Conservation (phyloP, 2,329 filamentous ascomycete genomes). For the Emydomyces testavorans region DNA sequence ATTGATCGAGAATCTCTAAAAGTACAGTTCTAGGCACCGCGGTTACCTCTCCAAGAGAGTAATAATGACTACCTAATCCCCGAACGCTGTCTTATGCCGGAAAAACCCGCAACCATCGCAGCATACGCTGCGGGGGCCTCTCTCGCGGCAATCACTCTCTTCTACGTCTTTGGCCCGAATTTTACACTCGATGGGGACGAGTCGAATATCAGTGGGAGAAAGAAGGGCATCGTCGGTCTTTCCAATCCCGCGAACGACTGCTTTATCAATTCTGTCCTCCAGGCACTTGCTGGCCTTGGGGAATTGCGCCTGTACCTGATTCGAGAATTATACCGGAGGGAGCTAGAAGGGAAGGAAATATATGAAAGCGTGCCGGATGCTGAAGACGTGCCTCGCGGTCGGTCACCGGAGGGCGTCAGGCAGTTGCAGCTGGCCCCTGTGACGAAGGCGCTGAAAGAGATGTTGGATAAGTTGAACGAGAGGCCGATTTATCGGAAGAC, state of each 20-base stretch:
- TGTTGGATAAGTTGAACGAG: slow-evolving; percentile 86
- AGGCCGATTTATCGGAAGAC: slow-evolving; percentile 88
- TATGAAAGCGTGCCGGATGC: slow-evolving; percentile 52
- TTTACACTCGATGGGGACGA: slow-evolving; percentile 83
- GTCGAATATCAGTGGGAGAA: slow-evolving; percentile 48
- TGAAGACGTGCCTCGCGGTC: slow-evolving; percentile 28
- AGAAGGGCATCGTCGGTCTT: slow-evolving; percentile 80
- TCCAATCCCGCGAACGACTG: slow-evolving; percentile 88
- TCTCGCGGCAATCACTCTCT: slow-evolving; percentile 82
- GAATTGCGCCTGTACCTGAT: slow-evolving; percentile 88
- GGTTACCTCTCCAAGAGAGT: too few relatives aligned
- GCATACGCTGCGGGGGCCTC: slow-evolving; percentile 93
- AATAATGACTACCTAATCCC: slow-evolving; percentile 2
- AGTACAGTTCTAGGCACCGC: too few relatives aligned
- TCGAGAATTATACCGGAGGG: slow-evolving; percentile 73
- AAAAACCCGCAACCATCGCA: slow-evolving; percentile 70
- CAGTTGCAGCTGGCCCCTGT: slow-evolving; percentile 69
- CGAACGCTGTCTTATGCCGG: slow-evolving; percentile 47
- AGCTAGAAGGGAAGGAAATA: slow-evolving; percentile 63
- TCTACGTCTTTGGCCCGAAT: slow-evolving; percentile 97
- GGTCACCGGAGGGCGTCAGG: slow-evolving; percentile 40
- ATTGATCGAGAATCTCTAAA: slow-evolving; percentile 1
- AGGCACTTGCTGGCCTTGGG: slow-evolving; percentile 79
- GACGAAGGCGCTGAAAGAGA: slow-evolving; percentile 78
- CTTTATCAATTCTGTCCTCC: slow-evolving; percentile 93